phyloP scores from a whole-genome alignment of 1,139 yeast species.

The Nakaseomyces glabratus region DNA sequence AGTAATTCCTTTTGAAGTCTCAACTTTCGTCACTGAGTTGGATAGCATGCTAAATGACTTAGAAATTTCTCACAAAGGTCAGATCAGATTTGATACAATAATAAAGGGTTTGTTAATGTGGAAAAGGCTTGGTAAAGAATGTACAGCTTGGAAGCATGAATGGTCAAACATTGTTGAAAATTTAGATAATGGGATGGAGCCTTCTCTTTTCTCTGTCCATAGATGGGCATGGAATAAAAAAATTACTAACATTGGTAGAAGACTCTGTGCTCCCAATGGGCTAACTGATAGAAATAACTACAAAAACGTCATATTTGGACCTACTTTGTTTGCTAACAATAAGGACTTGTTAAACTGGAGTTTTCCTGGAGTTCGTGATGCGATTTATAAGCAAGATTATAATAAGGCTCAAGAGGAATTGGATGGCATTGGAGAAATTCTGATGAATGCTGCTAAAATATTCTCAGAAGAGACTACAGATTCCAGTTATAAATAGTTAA shows the following conservation, averaged over 20 bases:
- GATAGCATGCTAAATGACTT: slow-evolving; percentile 42
- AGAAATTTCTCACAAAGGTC: slow-evolving; percentile 34
- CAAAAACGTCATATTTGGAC: slow-evolving; percentile 62
- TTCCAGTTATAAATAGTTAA: slow-evolving; percentile 12
- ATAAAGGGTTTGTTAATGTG: slow-evolving; percentile 30
- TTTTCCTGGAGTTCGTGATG: slow-evolving; percentile 71
- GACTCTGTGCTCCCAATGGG: slow-evolving; percentile 42
- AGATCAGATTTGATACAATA: slow-evolving; percentile 28
- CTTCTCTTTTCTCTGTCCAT: slow-evolving; percentile 57
- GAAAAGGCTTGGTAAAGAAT: slow-evolving; percentile 36
- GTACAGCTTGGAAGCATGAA: slow-evolving; percentile 29
- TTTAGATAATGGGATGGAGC: slow-evolving; percentile 44
- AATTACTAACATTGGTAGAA: slow-evolving; percentile 48
- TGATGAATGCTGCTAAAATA: slow-evolving; percentile 30
- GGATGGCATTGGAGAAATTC: slow-evolving; percentile 36
- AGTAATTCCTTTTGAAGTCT: slow-evolving; percentile 59
- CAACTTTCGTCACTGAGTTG: slow-evolving; percentile 40
- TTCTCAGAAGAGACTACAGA: slow-evolving; percentile 27
- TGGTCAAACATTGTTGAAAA: slow-evolving; percentile 27
- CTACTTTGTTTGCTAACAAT: slow-evolving; percentile 45
- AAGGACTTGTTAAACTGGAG: slow-evolving; percentile 50
- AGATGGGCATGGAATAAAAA: slow-evolving; percentile 77
- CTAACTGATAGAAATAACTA: slow-evolving; percentile 55
- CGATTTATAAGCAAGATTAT: slow-evolving; percentile 37
- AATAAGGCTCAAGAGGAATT: slow-evolving; percentile 50